Percentiles rank a stretch among this genome's conserved stretches.
Evolutionary conservation across 805 yeast species (phyloP).

Genomic region (Schwanniomyces yamadae): DNA sequence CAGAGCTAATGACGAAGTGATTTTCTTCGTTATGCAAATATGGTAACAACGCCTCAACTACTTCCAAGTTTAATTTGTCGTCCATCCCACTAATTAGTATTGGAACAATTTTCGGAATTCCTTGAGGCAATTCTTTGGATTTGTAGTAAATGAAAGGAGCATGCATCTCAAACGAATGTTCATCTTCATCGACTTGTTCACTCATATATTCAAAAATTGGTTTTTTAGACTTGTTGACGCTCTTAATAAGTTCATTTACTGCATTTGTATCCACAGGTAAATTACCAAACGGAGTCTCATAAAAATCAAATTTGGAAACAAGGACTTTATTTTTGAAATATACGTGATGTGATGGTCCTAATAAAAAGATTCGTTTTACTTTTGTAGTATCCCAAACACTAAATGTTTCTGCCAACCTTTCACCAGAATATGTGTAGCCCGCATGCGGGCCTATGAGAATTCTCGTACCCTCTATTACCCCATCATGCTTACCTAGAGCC

Average conservation of each 20-base stretch:
- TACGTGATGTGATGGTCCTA: conserved; percentile 94
- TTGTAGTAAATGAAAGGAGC: conserved; percentile 66
- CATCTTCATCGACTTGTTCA: conserved; percentile 66
- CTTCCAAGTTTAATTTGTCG: conserved; percentile 36
- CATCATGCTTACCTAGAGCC: conserved; percentile 34
- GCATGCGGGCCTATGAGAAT: conserved; percentile 66
- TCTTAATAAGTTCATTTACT: conserved; percentile 31
- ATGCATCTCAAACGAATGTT: conserved; percentile 95
- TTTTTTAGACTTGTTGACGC: conserved; percentile 17
- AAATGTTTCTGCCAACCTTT: conserved; percentile 74
- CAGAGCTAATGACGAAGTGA: conserved; percentile 80
- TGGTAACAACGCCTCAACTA: conserved; percentile 52
- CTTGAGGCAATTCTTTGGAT: conserved; percentile 31
- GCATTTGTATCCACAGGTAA: conserved; percentile 61
- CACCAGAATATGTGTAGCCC: conserved; percentile 83
- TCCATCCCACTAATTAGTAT: conserved; percentile 71
- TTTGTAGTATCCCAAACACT: conserved; percentile 60
- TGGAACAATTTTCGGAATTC: conserved; percentile 63
- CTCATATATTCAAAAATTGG: conserved; percentile 56
- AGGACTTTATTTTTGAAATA: conserved; percentile 65
- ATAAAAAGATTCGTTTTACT: conserved; percentile 64
- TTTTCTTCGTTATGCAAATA: conserved; percentile 53
- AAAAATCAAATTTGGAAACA: conserved; percentile 49
- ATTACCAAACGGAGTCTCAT: conserved; percentile 83
- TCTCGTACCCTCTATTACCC: conserved; percentile 33